phyloP scores from a whole-genome alignment of 176 grass and related monocot species.

The Themeda triandra region DNA sequence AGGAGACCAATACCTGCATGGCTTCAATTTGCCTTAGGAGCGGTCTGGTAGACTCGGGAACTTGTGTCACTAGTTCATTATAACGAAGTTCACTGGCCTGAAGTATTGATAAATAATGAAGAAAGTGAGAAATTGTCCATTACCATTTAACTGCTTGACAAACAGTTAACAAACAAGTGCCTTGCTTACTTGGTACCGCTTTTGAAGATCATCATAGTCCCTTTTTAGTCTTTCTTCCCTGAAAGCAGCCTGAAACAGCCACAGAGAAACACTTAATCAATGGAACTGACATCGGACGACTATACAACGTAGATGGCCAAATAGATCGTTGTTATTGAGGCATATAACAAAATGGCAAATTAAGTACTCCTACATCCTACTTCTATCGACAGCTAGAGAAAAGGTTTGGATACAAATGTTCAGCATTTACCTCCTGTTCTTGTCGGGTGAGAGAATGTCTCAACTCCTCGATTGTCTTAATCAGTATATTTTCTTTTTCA shows the following conservation, averaged over 20 bases:
- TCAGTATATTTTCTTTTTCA: constrained; percentile 86
- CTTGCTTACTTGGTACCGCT: constrained; percentile 81
- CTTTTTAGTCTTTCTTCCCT: constrained; percentile 93
- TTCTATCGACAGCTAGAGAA: not conserved
- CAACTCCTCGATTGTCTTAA: constrained; percentile 97
- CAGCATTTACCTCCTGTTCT: constrained; percentile 87
- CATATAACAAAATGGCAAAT: not conserved
- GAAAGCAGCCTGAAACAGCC: constrained; percentile 64
- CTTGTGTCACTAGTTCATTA: constrained; percentile 96
- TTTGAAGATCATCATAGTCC: constrained; percentile 97
- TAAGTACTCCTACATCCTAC: not conserved
- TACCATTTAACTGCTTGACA: constrained; percentile 13
- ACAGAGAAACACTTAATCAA: constrained; percentile 12
- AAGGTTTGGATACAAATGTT: constrained; percentile 18
- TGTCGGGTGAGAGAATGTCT: constrained; percentile 90
- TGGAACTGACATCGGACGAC: not conserved
- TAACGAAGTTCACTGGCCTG: constrained; percentile 95
- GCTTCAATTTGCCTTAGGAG: constrained; percentile 99
- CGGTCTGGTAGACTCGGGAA: constrained; percentile 94
- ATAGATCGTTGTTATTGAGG: not conserved
- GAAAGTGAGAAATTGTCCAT: not conserved
- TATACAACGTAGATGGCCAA: not conserved
- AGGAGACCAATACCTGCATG: constrained; percentile 79
- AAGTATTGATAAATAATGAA: constrained; percentile 31
- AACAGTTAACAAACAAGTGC: constrained; percentile 14